These are phyloP conservation scores for Tephrocybe sp. DNA, from an alignment of 768 basidiomycete species.

Conservation along the genomic window DNA sequence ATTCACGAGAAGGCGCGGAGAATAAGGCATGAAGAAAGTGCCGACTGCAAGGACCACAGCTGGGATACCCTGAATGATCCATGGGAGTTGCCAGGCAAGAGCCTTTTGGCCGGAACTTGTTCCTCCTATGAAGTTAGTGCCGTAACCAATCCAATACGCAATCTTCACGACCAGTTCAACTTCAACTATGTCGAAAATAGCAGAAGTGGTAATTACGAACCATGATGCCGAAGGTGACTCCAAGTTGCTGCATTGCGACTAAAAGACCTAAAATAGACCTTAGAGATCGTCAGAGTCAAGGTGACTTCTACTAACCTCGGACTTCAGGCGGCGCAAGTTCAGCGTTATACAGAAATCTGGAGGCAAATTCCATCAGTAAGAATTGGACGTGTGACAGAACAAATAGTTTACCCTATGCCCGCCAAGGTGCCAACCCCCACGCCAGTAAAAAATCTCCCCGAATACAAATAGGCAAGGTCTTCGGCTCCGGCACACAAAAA, in stretches of 20 bases:
- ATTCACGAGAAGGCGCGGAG: constrained; percentile 42
- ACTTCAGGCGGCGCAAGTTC: constrained; percentile 19
- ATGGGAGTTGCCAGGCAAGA: constrained; percentile 19
- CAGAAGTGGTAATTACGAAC: neutral
- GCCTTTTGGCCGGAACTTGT: constrained; percentile 13
- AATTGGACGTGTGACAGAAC: neutral
- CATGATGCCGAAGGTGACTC: constrained; percentile 18
- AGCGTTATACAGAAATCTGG: constrained; percentile 16
- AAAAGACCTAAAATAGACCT: constrained; percentile 9
- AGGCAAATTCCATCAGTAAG: neutral
- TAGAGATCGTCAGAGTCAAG: neutral
- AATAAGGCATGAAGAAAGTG: constrained; percentile 36
- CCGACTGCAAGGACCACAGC: constrained; percentile 29
- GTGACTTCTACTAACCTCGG: constrained; percentile 4
- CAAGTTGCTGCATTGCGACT: constrained; percentile 19
- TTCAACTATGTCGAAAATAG: too few relatives aligned
- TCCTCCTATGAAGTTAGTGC: constrained; percentile 19
- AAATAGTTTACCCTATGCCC: constrained; percentile 11
- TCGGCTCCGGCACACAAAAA: constrained; percentile 17
- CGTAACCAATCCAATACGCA: constrained; percentile 19
- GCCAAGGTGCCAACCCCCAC: constrained; percentile 16
- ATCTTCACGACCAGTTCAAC: neutral
- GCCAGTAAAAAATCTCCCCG: constrained; percentile 18
- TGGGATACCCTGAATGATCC: constrained; percentile 33
- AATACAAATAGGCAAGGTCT: constrained; percentile 15